Evolutionary conservation across 2,329 filamentous ascomycete species (phyloP), one percentile per base, ranked within the genome.

Genomic region (Dactylonectria estremocensis): DNA sequence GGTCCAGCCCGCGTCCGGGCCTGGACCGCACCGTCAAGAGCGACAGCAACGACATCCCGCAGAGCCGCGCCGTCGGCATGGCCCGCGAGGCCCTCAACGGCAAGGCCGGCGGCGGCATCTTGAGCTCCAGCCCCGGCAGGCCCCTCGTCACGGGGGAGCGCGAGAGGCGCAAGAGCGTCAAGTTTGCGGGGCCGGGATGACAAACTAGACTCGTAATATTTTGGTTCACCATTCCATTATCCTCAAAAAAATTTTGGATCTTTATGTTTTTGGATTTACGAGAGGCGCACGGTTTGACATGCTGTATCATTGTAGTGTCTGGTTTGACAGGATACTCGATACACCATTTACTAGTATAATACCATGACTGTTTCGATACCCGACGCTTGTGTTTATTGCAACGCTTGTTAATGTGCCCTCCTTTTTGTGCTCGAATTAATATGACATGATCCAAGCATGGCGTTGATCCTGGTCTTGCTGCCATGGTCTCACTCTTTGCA

Each of bases 151-250:
- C 77, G 2, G 77, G 75, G 1, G 85, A 87, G 53, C 78, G 87
- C 65, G 89, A 90, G 76, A 82, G 88, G 69, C 83, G 88, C 76
- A 91, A 90, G 84, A 91, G 88, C 69, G 89, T 91, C 72, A 91
- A 91, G 80, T 89, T 91, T 78, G 86, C 84, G 2, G 82, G 82
- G 49, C 81, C 84, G 10, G 83, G 76, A 46, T 61, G 24, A 28
- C 24, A 16, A 24, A 33, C 2, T 2, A 33, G 2, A 5, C n/a
- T 52, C 13, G n/a, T n/a, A n/a, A 20, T 3, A 52, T 33, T 52
- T 20, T 45, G 16, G 16, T 9, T 40, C 16, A 8, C 16, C 43
- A 45, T 20, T n/a, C 6, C 43, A 45, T 45, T n/a, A 5, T 45
- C n/a, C 14, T 4, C 24, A n/a, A n/a, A n/a, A n/a, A n/a, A n/a